Evolutionary conservation across 257 asterid genomes (phyloP).

Genomic region (Eucommia ulmoides): DNA sequence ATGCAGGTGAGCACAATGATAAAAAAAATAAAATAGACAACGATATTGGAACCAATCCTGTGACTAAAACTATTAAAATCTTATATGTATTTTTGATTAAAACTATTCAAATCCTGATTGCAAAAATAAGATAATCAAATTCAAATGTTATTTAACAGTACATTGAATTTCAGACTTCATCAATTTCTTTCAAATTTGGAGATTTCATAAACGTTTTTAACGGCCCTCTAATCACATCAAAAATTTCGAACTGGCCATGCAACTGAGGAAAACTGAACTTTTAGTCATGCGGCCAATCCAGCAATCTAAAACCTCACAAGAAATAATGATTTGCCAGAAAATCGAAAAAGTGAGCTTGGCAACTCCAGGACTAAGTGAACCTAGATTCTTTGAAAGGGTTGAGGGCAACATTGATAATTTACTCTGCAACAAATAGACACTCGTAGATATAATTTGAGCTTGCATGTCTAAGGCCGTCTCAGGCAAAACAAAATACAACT

Average conservation of each 20-base stretch:
- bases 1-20: no score
- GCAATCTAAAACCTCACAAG: conserved; percentile 57
- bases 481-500: conserved; percentile 66
- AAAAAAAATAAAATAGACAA: no score
- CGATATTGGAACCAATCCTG: no score
- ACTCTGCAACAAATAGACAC: conserved; percentile 19
- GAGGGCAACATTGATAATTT: conserved; percentile 36
- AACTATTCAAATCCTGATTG: no score
- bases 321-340: conserved; percentile 56
- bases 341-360: conserved; percentile 80
- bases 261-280: conserved; percentile 33
- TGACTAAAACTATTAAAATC: no score
- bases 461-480: conserved; percentile 61
- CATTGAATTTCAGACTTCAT: no score
- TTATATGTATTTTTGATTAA: no score
- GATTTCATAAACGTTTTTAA: conserved; percentile 43
- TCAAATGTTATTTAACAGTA: no score
- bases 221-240: conserved; percentile 39
- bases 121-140: no score
- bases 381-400: conserved; percentile 61
- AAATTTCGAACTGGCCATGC: conserved; percentile 18
- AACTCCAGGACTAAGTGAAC: conserved; percentile 79
- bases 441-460: conserved; percentile 24
- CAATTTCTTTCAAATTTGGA: no score
- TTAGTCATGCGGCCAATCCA: conserved; percentile 79